A percentile compares a stretch with the other conserved stretches of the same genome.
Evolutionary conservation across 1,284 basidiomycete genomes (phyloP).

Genomic region (Uromyces viciae-fabae): DNA sequence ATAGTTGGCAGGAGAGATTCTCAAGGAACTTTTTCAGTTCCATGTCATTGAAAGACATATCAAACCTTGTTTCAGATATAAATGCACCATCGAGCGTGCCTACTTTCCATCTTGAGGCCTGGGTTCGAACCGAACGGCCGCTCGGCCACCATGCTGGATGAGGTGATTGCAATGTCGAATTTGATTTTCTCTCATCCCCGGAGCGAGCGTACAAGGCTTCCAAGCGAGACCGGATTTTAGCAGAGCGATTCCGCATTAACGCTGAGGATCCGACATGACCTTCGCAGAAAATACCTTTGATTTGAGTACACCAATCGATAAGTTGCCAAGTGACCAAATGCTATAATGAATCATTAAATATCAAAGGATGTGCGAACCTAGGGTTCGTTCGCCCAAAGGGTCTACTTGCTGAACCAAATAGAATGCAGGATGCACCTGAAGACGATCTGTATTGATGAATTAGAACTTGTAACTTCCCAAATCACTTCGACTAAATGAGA

Average conservation of each 20-base stretch:
- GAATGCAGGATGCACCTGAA: not conserved
- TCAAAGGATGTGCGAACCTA: not conserved
- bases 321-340: not conserved
- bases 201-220: not conserved
- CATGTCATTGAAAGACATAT: not conserved
- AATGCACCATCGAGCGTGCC: not conserved
- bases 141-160: not conserved
- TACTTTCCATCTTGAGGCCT: conserved; percentile 1
- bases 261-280: not conserved
- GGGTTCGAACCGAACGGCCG: not conserved
- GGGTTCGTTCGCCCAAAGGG: not conserved
- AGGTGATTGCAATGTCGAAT: not conserved
- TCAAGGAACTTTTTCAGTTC: not conserved
- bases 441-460: not conserved
- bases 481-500: not conserved
- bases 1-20: not conserved
- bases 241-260: not conserved
- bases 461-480: not conserved
- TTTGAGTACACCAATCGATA: too few relatives aligned
- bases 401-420: conserved; percentile 8
- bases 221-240: not conserved
- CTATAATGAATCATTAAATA: not conserved
- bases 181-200: not conserved
- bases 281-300: not conserved
- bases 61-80: not conserved